Conservation (phyloP, 2,329 filamentous ascomycete species). For the Ciborinia camelliae region DNA sequence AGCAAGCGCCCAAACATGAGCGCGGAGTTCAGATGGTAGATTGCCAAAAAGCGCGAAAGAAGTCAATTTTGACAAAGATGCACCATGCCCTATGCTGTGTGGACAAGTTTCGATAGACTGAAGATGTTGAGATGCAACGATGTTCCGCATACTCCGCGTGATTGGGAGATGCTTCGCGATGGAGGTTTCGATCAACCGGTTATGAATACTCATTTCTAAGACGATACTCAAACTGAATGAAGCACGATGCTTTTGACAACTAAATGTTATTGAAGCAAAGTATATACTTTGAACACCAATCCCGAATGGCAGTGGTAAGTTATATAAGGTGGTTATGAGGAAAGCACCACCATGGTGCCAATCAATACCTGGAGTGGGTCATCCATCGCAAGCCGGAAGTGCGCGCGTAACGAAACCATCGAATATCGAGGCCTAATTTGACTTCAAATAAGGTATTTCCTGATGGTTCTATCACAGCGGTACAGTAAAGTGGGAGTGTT, state of each 20-base stretch:
- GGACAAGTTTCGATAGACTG: background rate
- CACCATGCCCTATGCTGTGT: background rate
- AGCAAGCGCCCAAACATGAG: constrained; percentile 1
- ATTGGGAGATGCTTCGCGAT: background rate
- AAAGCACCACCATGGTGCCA: background rate
- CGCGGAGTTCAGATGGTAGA: constrained; percentile 6
- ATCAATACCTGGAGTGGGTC: background rate
- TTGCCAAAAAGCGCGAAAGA: constrained; percentile 1
- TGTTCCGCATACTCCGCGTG: constrained; percentile 3
- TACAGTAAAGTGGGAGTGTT: background rate
- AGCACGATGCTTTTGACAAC: background rate
- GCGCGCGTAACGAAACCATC: background rate
- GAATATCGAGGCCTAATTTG: background rate
- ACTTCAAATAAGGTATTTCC: background rate
- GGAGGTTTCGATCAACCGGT: background rate
- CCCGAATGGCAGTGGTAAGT: too few species aligned
- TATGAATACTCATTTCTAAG: background rate
- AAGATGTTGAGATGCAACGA: constrained; percentile 1
- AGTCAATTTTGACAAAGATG: background rate
- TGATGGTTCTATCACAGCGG: background rate
- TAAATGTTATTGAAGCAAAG: background rate
- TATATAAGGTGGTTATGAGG: background rate
- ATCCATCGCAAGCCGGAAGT: background rate
- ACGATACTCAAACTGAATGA: background rate
- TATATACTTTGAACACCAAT: background rate